Evolutionary conservation across 805 yeast species (phyloP), one percentile per base, ranked within the genome.

Genomic region (Ogataea sp.): DNA sequence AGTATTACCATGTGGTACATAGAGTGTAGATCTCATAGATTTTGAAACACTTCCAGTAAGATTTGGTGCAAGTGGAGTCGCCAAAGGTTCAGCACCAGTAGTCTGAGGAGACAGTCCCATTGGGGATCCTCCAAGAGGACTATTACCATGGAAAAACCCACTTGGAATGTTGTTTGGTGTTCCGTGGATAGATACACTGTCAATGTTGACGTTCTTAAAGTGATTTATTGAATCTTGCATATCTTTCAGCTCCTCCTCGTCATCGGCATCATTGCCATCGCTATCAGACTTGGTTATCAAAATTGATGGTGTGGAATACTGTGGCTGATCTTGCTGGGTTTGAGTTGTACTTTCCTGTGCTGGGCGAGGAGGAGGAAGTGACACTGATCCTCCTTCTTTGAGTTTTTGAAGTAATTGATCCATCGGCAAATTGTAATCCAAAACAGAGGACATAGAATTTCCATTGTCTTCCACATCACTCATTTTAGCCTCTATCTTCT

Each of bases 131-230:
- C 43, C 41, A 5, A 14, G 29, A 1, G 42, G 43, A 11, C 30
- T 15, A 21, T 20, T 38, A 18, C 36, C 36, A 16, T 41, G 41
- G 21, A 49, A 43, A 16, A 39, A 38, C n/a, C 46, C 39, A 20
- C 49, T 39, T 16, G 71, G 78, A 32, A 74, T 63, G 42, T 67
- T 72, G 1, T 81, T 62, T 0, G 87, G 83, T 1, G 73, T 71
- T n/a, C 90, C 89, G 48, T 72, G 78, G 15, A 78, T 71, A 34
- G 83, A 73, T 3, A 81, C 88, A 39, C 85, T 78, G 54, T 87
- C 96, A 29, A 84, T 86, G 23, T 79, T 75, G 40, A 87, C 81
- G 51, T 83, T 80, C 38, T 76, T 80, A 60, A 87, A 87, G 53
- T 79, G 80, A 45, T 78, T 78, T 40, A 82, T 73, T 13, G 83